Percentiles rank a stretch among this genome's conserved stretches.
Conservation (phyloP, 345 rosid genomes). For the Chamaenerion angustifolium region DNA sequence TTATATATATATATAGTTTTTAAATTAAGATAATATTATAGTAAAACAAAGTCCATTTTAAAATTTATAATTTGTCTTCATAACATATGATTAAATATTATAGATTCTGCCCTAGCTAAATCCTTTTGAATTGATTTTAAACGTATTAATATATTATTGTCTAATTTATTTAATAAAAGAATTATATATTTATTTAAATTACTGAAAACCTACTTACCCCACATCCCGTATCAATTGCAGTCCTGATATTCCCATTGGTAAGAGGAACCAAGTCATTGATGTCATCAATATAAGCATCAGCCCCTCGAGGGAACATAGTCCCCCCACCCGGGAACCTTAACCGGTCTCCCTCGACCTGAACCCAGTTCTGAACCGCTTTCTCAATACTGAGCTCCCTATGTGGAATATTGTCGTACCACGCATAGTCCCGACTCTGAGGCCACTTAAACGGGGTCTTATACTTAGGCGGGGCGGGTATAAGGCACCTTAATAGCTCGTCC, state of each 20-base stretch:
- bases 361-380: constrained; percentile 95
- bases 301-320: constrained; percentile 85
- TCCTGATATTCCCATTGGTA: constrained; percentile 55
- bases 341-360: constrained; percentile 76
- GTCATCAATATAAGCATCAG: constrained; percentile 83
- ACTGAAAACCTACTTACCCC: constrained; percentile 43
- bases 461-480: constrained; percentile 85
- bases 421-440: constrained; percentile 90
- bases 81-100: too few species aligned
- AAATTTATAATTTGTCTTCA: too few species aligned
- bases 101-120: too few species aligned
- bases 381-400: constrained; percentile 86
- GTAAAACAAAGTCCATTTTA: too few species aligned
- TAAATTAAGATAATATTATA: too few species aligned
- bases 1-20: too few species aligned
- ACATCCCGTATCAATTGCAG: constrained; percentile 87
- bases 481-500: constrained; percentile 51
- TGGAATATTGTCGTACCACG: constrained; percentile 91
- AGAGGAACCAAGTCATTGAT: constrained; percentile 64
- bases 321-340: constrained; percentile 97
- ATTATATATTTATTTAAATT: background rate
- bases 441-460: constrained; percentile 89
- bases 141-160: too few species aligned
- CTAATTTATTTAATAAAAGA: too few species aligned
- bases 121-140: too few species aligned